phyloP scores from a whole-genome alignment of 177 flowering plant species.

The Vitis hybrid region DNA sequence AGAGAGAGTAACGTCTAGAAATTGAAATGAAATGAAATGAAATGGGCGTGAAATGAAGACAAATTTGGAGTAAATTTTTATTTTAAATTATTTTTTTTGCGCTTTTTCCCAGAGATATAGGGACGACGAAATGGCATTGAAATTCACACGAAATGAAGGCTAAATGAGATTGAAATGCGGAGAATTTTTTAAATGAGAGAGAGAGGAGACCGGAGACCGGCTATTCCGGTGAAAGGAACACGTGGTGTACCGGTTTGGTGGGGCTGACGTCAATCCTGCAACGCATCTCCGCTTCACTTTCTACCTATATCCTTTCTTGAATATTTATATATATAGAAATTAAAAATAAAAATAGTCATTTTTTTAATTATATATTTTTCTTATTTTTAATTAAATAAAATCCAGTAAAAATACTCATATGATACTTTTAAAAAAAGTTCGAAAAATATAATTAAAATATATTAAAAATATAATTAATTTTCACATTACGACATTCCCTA shows the following conservation, averaged over 20 bases:
- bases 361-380: no score
- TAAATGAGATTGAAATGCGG: constrained; percentile 16
- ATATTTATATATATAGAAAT: no score
- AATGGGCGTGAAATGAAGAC: not conserved
- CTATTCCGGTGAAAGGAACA: constrained; percentile 2
- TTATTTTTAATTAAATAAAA: no score
- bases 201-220: constrained; percentile 5
- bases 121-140: constrained; percentile 20
- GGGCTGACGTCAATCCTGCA: no score
- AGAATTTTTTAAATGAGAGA: not conserved
- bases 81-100: not conserved
- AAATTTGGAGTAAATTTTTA: constrained; percentile 10
- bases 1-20: constrained; percentile 14
- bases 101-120: not conserved
- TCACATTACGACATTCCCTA: no score
- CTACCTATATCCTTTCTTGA: no score
- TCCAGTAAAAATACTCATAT: no score
- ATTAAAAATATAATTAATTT: no score
- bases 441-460: no score
- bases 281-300: no score
- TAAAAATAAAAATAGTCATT: no score
- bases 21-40: constrained; percentile 16
- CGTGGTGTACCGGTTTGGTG: not conserved
- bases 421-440: no score
- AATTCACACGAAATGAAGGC: constrained; percentile 24